Conservation (phyloP, 2,329 filamentous ascomycete species). For the Colletotrichum simmondsii region DNA sequence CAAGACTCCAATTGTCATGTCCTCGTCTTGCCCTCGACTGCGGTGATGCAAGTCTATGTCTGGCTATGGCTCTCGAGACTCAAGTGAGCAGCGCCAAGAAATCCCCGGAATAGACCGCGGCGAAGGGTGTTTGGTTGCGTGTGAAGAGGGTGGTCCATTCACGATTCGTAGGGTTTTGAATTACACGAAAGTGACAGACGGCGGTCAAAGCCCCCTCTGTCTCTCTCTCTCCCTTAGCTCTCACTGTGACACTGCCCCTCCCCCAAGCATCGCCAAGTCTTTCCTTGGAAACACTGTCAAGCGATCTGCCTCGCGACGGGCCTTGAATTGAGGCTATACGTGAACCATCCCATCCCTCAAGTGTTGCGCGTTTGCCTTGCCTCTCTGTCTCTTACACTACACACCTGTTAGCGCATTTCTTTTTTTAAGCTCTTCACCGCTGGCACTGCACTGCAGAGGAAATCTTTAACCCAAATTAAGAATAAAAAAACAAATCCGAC, state of each 20-base stretch:
- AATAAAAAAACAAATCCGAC: not conserved
- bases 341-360: constrained; percentile 6
- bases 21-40: constrained; percentile 26
- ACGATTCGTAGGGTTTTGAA: not conserved
- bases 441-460: not conserved
- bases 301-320: constrained; percentile 28
- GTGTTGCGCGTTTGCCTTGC: not conserved
- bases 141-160: constrained; percentile 2
- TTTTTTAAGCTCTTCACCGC: not conserved
- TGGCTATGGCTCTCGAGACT: not conserved
- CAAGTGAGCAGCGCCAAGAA: constrained; percentile 17
- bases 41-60: not conserved
- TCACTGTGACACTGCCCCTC: not conserved
- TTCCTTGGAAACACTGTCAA: constrained; percentile 26
- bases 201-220: constrained; percentile 6
- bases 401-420: not conserved
- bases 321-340: constrained; percentile 27
- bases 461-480: constrained; percentile 4
- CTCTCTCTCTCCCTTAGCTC: too few species aligned
- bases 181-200: not conserved
- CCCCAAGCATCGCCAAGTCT: constrained; percentile 23
- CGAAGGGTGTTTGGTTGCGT: constrained; percentile 11
- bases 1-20: constrained; percentile 33
- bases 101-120: constrained; percentile 28
- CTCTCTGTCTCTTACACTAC: not conserved